Evolutionary conservation across 495 filamentous ascomycete species (phyloP).

Genomic region (Rostrohypoxylon terebratum): DNA sequence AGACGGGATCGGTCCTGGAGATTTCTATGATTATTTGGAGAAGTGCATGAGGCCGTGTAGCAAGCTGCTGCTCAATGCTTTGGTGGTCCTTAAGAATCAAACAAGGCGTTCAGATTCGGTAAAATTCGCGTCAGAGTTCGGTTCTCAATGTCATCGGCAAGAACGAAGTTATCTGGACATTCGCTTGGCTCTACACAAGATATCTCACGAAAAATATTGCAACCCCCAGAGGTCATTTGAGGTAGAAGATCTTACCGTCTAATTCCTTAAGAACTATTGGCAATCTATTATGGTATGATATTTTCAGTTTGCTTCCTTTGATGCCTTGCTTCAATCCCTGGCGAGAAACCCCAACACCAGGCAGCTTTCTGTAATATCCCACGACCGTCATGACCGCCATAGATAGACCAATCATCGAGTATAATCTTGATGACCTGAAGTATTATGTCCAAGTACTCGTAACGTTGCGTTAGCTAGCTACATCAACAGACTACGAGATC

Average conservation of each 20-base stretch:
- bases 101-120: not conserved
- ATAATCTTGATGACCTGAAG: too few relatives aligned
- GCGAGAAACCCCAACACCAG: too few relatives aligned
- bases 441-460: too few relatives aligned
- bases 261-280: not conserved
- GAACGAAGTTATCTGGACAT: not conserved
- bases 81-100: not conserved
- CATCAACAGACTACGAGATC: too few relatives aligned
- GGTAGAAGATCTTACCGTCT: not conserved
- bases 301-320: too few relatives aligned
- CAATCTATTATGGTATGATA: not conserved
- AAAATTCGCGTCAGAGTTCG: not conserved
- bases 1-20: not conserved
- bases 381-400: too few relatives aligned
- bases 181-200: not conserved
- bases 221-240: not conserved
- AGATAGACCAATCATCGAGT: too few relatives aligned
- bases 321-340: too few relatives aligned
- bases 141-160: not conserved
- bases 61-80: too few relatives aligned
- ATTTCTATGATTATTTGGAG: not conserved
- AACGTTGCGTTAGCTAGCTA: too few relatives aligned
- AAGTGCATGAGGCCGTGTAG: not conserved
- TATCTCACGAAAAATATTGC: too few relatives aligned
- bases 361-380: too few relatives aligned